These are phyloP conservation scores for Diaporthe sp. DNA, from an alignment of 2,329 filamentous ascomycete genomes.

Conservation along the genomic window DNA sequence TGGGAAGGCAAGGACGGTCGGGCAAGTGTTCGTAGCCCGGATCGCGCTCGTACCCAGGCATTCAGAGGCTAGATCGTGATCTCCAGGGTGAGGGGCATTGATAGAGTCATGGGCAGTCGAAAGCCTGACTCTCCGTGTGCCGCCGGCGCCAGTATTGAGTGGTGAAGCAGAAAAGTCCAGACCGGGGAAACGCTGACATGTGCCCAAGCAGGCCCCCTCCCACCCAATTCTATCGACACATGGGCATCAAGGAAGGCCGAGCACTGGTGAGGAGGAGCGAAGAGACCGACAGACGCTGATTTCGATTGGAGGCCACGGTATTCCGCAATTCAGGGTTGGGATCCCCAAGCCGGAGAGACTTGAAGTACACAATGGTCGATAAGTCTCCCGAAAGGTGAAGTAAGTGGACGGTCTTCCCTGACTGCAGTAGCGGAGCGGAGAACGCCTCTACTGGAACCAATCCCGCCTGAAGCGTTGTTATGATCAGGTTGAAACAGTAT, in stretches of 20 bases:
- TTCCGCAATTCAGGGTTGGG: background rate
- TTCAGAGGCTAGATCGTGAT: background rate
- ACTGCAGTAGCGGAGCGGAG: background rate
- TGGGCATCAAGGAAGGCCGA: background rate
- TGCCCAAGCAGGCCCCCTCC: background rate
- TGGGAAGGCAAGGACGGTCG: background rate
- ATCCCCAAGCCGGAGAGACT: background rate
- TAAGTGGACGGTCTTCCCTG: background rate
- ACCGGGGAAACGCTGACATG: conserved; percentile 13
- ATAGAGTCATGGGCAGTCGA: conserved; percentile 13
- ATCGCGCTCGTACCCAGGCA: background rate
- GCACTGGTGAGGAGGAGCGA: background rate
- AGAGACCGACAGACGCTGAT: conserved; percentile 11
- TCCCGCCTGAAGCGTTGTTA: background rate
- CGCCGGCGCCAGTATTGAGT: conserved; percentile 2
- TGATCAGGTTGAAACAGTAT: conserved; percentile 15
- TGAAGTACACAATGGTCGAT: background rate
- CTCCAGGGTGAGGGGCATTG: background rate
- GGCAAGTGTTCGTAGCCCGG: background rate
- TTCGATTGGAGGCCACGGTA: background rate
- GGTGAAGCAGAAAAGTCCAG: conserved; percentile 11
- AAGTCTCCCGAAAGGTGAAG: background rate
- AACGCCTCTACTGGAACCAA: background rate
- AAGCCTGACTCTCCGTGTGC: conserved; percentile 19
- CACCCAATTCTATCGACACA: background rate